Base-by-base conservation (phyloP, 2,329 filamentous ascomycete species). In the Exophiala oligosperma region DNA sequence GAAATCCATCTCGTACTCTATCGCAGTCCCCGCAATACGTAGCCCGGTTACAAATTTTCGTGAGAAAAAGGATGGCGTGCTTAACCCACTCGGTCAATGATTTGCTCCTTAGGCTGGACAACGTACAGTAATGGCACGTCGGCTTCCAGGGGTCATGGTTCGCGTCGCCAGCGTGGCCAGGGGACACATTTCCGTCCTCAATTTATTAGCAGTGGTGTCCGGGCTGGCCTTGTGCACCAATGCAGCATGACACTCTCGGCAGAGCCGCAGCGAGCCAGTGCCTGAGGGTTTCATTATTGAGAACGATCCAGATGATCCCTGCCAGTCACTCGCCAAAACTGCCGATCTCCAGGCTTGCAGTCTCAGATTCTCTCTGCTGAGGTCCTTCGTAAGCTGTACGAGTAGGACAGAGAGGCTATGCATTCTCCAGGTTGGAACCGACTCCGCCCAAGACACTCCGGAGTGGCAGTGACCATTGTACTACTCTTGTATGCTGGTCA, bases 111-210 rank as follows among this genome's bases (percentile, higher is more conserved):
- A 41, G 38, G 4, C 11, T 17, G 12, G 3, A 17, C 38, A 4
- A 21, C 38, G 38, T 11, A 17, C 17, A 17, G 17, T 17, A 7
- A 41, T 17, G n/a, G 14, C 38, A 17, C n/a, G 38, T 41, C 29
- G 29, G 29, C 29, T 9, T 9, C 6, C 29, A 35, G 29, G 29
- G 29, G 7, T 11, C 9, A 35, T 40, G 21, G 37, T 52, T 44
- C 21, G 26, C 28, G 26, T 23, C 7, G 17, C 7, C 23, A 24
- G 17, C 41, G 5, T 29, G 28, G 23, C 8, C 29, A 23, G 28
- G 32, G n/a, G 7, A 21, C 49, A 53, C 49, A 57, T 49, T 40
- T 59, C 56, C 60, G 56, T 49, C 54, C 32, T 52, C 56, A 17
- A 17, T 17, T 17, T 17, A 17, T 17, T 59, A 52, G 53, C 60